Base-by-base conservation (phyloP, 345 rosid genomes). In the Ailanthus altissimus region DNA sequence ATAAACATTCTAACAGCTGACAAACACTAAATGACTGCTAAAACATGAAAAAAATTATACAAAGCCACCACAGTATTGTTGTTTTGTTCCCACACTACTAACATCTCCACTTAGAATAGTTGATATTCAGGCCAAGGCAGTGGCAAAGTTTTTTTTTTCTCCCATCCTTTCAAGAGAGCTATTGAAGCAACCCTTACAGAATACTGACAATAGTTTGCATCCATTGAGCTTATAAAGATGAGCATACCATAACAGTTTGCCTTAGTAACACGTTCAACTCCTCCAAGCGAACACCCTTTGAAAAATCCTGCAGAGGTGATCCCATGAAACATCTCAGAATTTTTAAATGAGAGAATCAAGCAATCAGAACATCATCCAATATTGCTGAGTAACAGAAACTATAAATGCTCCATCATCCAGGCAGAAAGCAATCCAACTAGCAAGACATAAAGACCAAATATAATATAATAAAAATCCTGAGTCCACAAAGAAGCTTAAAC, bases 241-340 rank as follows among this genome's bases (percentile, higher is more conserved):
- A 83, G 51, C 83, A 59, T 83, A 93, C 99, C 99, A 95, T 95
- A 75, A 95, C 97, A 42, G 97, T 89, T 83, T 87, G 97, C 83
- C 79, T 88, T 68, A 95, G 96, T 78, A 95, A 84, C 75, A 91
- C 79, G 76, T 93, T 91, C 81, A 95, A 74, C 86, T 95, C 99
- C 86, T 90, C 93, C 89, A 95, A 89, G 78, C 99, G 99, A 79
- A 85, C 74, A 58, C 97, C 98, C 86, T 82, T 93, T 14, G 98
- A 93, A 80, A 90, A 93, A 83, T 95, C 98, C 99, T 95, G 90
- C 79, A 85, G 26, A 36, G 56, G 75, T 40, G 46, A 57, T 66
- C 61, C 73, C 70, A 75, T 42, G 57, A 80, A 36, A 51, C 66
- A 67, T 59, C 51, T 81, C 49, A 78, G 51, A n/a, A 47, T 42